phyloP scores from a whole-genome alignment of 805 yeast species.

The Metschnikowia peoriensis region DNA sequence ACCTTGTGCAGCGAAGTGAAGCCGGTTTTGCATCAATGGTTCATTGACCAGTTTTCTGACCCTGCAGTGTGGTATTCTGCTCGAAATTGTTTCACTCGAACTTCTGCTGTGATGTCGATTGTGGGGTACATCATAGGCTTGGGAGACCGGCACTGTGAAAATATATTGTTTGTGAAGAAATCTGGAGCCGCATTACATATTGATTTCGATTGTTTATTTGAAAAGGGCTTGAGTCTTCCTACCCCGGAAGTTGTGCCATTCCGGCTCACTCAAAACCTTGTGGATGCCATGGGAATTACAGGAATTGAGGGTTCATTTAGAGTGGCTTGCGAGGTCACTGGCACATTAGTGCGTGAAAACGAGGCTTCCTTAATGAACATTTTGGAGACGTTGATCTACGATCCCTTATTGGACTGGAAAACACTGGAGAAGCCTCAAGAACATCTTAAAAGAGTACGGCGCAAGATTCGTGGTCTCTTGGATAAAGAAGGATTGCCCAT shows the following conservation, averaged over 20 bases:
- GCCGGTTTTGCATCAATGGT: slow-evolving; percentile 86
- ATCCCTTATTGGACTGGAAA: slow-evolving; percentile 84
- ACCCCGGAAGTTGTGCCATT: slow-evolving; percentile 96
- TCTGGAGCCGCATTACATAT: slow-evolving; percentile 87
- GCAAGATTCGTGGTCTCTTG: slow-evolving; percentile 82
- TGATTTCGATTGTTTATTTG: slow-evolving; percentile 95
- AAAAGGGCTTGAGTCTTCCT: slow-evolving; percentile 67
- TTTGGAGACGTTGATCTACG: slow-evolving; percentile 88
- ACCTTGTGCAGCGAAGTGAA: slow-evolving; percentile 39
- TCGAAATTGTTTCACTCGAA: slow-evolving; percentile 68
- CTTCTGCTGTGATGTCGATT: slow-evolving; percentile 95
- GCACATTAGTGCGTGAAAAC: slow-evolving; percentile 66
- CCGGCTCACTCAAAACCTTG: slow-evolving; percentile 81
- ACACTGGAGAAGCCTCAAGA: slow-evolving; percentile 53
- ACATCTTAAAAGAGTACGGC: slow-evolving; percentile 68
- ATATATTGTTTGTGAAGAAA: slow-evolving; percentile 67
- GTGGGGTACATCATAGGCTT: slow-evolving; percentile 92
- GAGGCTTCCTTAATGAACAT: slow-evolving; percentile 87
- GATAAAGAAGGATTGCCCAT: slow-evolving; percentile 77
- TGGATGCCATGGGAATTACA: slow-evolving; percentile 84
- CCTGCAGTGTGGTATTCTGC: slow-evolving; percentile 86
- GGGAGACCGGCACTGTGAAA: slow-evolving; percentile 97
- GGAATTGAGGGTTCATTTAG: slow-evolving; percentile 91
- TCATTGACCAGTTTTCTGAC: slow-evolving; percentile 82
- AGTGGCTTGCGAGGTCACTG: slow-evolving; percentile 80